Evolutionary conservation across 2,329 filamentous ascomycete species (phyloP), one percentile per base, ranked within the genome.

Genomic region (Colletotrichum echinochloae): DNA sequence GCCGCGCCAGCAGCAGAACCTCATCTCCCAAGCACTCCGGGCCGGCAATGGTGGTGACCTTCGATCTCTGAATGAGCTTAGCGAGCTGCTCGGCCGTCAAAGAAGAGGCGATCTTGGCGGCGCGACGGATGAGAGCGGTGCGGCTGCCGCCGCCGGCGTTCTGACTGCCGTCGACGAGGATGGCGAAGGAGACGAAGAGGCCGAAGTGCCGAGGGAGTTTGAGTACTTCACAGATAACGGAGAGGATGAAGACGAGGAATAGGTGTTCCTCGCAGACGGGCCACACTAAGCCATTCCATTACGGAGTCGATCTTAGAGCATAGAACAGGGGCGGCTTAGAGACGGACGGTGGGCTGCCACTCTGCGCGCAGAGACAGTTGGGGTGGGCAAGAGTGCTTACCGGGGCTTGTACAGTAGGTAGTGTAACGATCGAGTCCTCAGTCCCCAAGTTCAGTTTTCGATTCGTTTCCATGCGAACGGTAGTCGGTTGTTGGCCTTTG

Each of bases 111-210:
- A 74, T 46, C 75, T 65, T 7, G 74, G 70, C 51, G 74, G 74
- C 44, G 77, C 75, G 30, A 75, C 78, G 49, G 87, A 89, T 66
- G 88, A 90, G n/a, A 78, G 81, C 16, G 89, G 92, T 61, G 90
- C 92, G 23, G 90, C 90, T 0, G 91, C 92, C 0, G 92, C 92
- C 0, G 94, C 92, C 0, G 93, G 91, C 66, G 93, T 97, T 2
- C 83, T 97, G 75, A 97, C 92, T 5, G 92, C 94, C 7, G 90
- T 97, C 5, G 95, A 98, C 76, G 95, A 98, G 80, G 93, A 95
- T 76, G 89, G 86, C 12, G 92, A 94, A 72, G 90, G 86, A 41
- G 91, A 88, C 16, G 91, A 92, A 75, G 93, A 95, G 78, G 93
- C 93, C 2, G 83, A 87, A 46, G 79, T 89, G 8, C 94, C 93